Percentiles rank a stretch among this genome's conserved stretches.
Evolutionary conservation across 2,329 filamentous ascomycete genomes (phyloP).

Genomic region (Verticillium albo-atrum): DNA sequence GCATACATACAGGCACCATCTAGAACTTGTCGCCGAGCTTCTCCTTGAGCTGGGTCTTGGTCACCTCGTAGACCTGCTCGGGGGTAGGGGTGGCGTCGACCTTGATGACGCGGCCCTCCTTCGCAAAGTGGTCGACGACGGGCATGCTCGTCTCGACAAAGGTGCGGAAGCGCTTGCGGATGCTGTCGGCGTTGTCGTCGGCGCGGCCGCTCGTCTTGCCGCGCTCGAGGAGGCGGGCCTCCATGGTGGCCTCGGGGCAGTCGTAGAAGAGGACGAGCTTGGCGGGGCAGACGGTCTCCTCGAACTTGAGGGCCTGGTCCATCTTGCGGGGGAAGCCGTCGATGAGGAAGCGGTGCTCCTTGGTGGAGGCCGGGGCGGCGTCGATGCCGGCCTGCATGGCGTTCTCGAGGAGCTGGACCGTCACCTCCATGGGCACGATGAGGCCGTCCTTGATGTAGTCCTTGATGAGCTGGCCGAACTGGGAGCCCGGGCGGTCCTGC

Average conservation of each 20-base stretch:
- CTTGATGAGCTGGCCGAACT: slow-evolving; percentile 92
- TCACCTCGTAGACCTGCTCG: slow-evolving; percentile 55
- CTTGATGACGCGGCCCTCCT: slow-evolving; percentile 73
- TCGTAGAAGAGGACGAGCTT: slow-evolving; percentile 91
- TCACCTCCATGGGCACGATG: slow-evolving; percentile 99
- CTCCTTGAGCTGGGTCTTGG: slow-evolving; percentile 43
- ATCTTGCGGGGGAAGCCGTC: slow-evolving; percentile 93
- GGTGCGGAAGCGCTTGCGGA: slow-evolving; percentile 91
- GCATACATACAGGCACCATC: no score
- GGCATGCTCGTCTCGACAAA: slow-evolving; percentile 98
- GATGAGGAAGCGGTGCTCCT: slow-evolving; percentile 65
- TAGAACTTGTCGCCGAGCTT: slow-evolving; percentile 25
- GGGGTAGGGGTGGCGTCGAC: slow-evolving; percentile 67
- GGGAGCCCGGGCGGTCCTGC: slow-evolving; percentile 77
- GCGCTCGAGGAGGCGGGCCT: slow-evolving; percentile 75
- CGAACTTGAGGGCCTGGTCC: slow-evolving; percentile 93
- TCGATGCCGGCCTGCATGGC: slow-evolving; percentile 73
- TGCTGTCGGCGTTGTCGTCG: slow-evolving; percentile 93
- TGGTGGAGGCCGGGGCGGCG: slow-evolving; percentile 19
- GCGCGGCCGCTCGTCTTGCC: slow-evolving; percentile 88
- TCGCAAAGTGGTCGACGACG: slow-evolving; percentile 80
- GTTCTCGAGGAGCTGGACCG: slow-evolving; percentile 87
- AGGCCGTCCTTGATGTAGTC: slow-evolving; percentile 89
- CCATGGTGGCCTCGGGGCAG: slow-evolving; percentile 86
- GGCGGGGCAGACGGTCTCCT: slow-evolving; percentile 79